Conservation (phyloP, 805 yeast genomes). For the Zygotorulaspora sp. region DNA sequence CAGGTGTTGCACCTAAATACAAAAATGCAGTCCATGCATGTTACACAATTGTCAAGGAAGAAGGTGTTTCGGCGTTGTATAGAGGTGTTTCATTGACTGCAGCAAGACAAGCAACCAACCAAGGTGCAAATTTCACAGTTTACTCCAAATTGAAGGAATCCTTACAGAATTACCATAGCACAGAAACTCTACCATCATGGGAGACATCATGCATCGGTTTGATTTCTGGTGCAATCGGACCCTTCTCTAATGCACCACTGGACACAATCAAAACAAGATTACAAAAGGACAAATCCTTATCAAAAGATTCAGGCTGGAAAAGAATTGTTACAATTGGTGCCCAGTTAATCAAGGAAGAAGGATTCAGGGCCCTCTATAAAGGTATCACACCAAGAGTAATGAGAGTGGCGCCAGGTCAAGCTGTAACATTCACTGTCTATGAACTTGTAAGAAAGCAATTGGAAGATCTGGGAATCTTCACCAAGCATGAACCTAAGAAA, state of each 20-base stretch:
- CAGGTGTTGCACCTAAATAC: conserved; percentile 66
- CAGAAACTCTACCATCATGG: conserved; percentile 75
- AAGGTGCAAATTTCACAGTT: conserved; percentile 96
- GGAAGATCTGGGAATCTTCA: conserved; percentile 37
- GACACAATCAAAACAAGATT: conserved; percentile 96
- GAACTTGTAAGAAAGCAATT: conserved; percentile 75
- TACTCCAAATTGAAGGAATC: conserved; percentile 77
- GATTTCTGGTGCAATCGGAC: conserved; percentile 94
- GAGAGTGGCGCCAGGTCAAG: conserved; percentile 99
- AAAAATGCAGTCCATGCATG: conserved; percentile 91
- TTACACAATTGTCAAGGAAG: conserved; percentile 78
- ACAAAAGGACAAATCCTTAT: conserved; percentile 77
- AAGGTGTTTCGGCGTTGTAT: conserved; percentile 83
- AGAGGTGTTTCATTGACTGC: conserved; percentile 95
- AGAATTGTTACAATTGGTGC: conserved; percentile 77
- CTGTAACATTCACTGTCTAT: conserved; percentile 95
- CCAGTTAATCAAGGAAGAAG: conserved; percentile 83
- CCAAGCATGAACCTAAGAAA: conserved; percentile 12
- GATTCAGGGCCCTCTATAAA: conserved; percentile 81
- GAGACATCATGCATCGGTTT: conserved; percentile 91
- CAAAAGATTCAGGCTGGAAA: conserved; percentile 65
- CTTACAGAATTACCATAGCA: conserved; percentile 56
- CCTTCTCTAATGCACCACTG: conserved; percentile 93
- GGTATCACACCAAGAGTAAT: conserved; percentile 98
- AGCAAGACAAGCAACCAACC: conserved; percentile 96